A percentile compares a stretch with the other conserved stretches of the same genome.
phyloP scores from a whole-genome alignment of 495 filamentous ascomycete genomes.

The Neurospora sp. region DNA sequence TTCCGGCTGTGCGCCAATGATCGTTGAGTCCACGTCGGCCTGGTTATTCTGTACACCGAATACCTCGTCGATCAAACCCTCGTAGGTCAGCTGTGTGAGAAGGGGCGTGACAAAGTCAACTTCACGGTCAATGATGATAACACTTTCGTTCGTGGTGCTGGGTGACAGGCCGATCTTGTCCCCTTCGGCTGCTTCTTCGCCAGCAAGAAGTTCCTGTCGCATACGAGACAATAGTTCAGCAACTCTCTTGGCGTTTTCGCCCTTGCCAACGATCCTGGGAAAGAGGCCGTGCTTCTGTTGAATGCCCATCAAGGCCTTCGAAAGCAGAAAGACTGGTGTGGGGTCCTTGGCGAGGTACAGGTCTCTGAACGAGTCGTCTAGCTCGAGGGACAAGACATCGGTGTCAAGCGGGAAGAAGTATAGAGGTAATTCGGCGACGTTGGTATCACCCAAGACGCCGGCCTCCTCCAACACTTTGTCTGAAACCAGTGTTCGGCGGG shows the following conservation, averaged over 20 bases:
- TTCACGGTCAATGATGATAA: slow-evolving; percentile 93
- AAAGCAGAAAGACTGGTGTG: slow-evolving; percentile 74
- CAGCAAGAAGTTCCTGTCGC: slow-evolving; percentile 79
- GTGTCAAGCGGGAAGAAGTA: slow-evolving; percentile 86
- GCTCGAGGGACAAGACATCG: slow-evolving; percentile 83
- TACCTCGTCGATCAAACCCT: slow-evolving; percentile 90
- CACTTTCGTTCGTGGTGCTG: slow-evolving; percentile 73
- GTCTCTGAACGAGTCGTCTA: slow-evolving; percentile 78
- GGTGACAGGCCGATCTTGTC: slow-evolving; percentile 67
- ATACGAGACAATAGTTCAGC: slow-evolving; percentile 86
- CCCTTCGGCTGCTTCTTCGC: slow-evolving; percentile 55
- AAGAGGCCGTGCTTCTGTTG: slow-evolving; percentile 90
- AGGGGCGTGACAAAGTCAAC: slow-evolving; percentile 86
- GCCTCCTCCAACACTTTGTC: slow-evolving; percentile 88
- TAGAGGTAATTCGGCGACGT: slow-evolving; percentile 71
- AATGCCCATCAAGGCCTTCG: slow-evolving; percentile 89
- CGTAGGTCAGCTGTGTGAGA: slow-evolving; percentile 92
- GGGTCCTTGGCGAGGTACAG: slow-evolving; percentile 87
- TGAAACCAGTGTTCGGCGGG: slow-evolving; percentile 81
- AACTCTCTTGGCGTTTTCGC: slow-evolving; percentile 80
- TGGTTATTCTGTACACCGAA: slow-evolving; percentile 85
- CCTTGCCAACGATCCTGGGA: slow-evolving; percentile 91
- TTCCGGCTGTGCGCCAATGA: slow-evolving; percentile 60
- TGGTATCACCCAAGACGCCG: slow-evolving; percentile 87
- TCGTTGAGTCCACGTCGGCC: slow-evolving; percentile 84